Evolutionary conservation across 177 flowering plant genomes (phyloP), one percentile per base, ranked within the genome.

Genomic region (Vitis hybrid): DNA sequence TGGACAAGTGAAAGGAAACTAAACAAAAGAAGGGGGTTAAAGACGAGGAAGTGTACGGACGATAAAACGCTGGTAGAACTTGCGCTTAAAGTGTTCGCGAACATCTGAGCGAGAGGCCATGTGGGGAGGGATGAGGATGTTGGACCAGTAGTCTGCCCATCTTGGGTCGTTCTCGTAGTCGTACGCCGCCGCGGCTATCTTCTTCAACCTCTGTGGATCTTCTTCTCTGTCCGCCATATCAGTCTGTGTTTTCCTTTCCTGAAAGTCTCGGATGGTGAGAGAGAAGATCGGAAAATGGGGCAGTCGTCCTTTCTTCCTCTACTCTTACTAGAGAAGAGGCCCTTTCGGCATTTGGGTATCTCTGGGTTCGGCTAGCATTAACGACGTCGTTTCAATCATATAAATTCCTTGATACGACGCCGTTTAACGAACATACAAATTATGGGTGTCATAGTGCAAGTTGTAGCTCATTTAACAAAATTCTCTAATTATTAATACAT

Each of bases 61-160:
- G 72, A 96, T 88, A 88, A 76, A 84, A 8, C 97, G 92, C 83
- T 96, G 94, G 79, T 92, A 96, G 82, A 96, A 96, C 82, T 96
- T 96, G 86, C 84, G 94, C 86, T 91, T 95, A 94, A 71, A 96
- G 84, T 96, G 91, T 60, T 81, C 82, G 64, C 88, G 77, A 50
- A 93, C 98, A 51, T 91, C 97, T 40, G 92, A 62, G 60, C 97
- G 89, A 67, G 99, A 86, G 24, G 92, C 87, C 97, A 88, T 82
- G 80, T 89, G 77, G 11, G 97, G 99, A 64, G 99, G 99, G 71
- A 94, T 92, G 72, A 94, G 91, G 64, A 96, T 81, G 79, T 96
- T 96, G 68, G 97, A 84, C 98, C 99, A 96, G 81, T 93, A 96
- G 56, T 91, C 98, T 7, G 93, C 88, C 98, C 98, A 96, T 83